Base-by-base conservation (phyloP, 768 basidiomycete species). In the Kwoniella shandongensis region DNA sequence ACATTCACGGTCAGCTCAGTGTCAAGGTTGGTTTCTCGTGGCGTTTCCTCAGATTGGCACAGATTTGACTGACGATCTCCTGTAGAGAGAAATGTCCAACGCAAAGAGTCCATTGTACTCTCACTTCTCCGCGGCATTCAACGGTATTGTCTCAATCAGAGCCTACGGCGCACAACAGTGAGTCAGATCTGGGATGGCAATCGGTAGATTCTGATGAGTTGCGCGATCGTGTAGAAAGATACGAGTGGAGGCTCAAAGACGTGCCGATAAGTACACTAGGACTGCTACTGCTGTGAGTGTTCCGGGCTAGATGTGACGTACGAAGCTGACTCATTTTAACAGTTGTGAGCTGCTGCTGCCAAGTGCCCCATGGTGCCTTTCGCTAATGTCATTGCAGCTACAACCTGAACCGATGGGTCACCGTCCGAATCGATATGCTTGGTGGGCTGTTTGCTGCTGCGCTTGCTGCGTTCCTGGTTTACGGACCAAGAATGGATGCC, bases 141-240 rank as follows among this genome's bases (percentile, higher is more conserved):
- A 80, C 57, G 86, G 86, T 6, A 62, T 67, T 54, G 79, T 77
- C 1, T 75, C 85, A 7, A 84, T 88, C 54, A 80, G 86, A 22
- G 87, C 87, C 0, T 88, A 85, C 67, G 83, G 83, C 3, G 84
- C 83, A 5, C 80, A 86, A 74, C 72, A 77, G 54, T 51, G 50
- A 62, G 61, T 54, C 12, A 18, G 15, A 25, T 29, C n/a, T 30
- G 4, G 22, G 17, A 42, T 44, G n/a, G n/a, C n/a, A n/a, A n/a
- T n/a, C n/a, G n/a, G n/a, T n/a, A n/a, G n/a, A n/a, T n/a, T n/a
- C n/a, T n/a, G n/a, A n/a, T n/a, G n/a, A n/a, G n/a, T n/a, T n/a
- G n/a, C n/a, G n/a, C n/a, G n/a, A n/a, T n/a, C 12, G 20, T 11
- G 10, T 27, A 65, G 59, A 27, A 70, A 73, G 73, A 2, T 85